Evolutionary conservation across 139 green algal genomes (phyloP), one percentile per base, ranked within the genome.

Genomic region (Astrephomene gubernaculifera): DNA sequence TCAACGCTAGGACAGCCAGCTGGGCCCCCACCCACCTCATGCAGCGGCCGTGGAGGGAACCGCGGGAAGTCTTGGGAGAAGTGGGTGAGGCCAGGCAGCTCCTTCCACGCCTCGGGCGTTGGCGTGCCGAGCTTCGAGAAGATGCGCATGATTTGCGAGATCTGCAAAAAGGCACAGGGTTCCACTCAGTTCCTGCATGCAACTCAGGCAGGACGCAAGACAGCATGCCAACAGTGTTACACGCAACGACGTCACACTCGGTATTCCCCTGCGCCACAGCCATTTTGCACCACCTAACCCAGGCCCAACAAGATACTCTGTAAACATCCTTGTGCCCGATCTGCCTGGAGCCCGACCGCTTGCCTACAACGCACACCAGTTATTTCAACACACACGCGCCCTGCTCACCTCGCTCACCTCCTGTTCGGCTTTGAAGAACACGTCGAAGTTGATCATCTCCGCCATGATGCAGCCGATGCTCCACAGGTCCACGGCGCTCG

Each of bases 381-480:
- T n/a, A n/a, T n/a, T n/a, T n/a, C n/a, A n/a, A n/a, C n/a, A n/a
- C n/a, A n/a, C n/a, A n/a, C 33, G 27, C 29, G 65, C 65, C 33
- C 65, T 31, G 35, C 65, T 35, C 35, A 45, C 9, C n/a, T 3
- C 65, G 6, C 44, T 19, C 64, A 93, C 91, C 86, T 98, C 95
- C 2, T 84, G 93, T 54, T 98, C 88, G 0, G 85, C 89, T 9
- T 72, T 75, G 81, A 98, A 98, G 0, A 98, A 86, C 21, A 94
- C 91, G 60, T 89, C 53, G 10, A 88, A 86, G 69, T 89, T 96
- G 8, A 95, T 68, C 86, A 98, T 93, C 90, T 99, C 97, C 29
- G 95, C 97, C 87, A 99, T 96, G 74, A 99, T 99, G 94, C 97
- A 99, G 68, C 97, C 97, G 19, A 98, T 92, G 82, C 89, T 96